Evolutionary conservation across 257 asterid genomes (phyloP), one percentile per base, ranked within the genome.

Genomic region (Salvia rosmarinus): DNA sequence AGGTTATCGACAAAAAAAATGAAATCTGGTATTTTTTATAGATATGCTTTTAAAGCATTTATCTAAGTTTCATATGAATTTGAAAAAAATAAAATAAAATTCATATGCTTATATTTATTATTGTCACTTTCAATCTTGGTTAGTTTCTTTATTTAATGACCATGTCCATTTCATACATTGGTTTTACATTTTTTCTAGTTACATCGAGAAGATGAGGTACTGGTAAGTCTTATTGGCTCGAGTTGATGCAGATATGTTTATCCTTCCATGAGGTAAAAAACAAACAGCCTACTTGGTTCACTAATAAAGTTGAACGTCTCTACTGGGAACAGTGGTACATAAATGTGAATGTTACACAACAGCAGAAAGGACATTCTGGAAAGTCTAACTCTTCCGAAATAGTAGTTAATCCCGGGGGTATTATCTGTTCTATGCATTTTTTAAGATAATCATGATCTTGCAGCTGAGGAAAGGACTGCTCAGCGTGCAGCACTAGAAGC

Each of bases 251-350:
- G 98, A 87, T 95, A 78, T 89, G 94, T 54, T 71, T 95, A 67
- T 88, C 98, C 68, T 95, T 91, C 79, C 91, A 83, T 58, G 99
- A 95, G 81, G 88, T 85, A 0, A 91, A 91, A 78, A 91, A n/a
- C n/a, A n/a, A 85, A 72, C 97, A 95, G 70, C 87, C 92, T 14
- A 81, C 95, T 43, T 91, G 99, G 99, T 95, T 95, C 82, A 79
- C 89, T 34, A 91, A 84, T 78, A 95, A 88, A 80, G 96, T 91
- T 76, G 97, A 95, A 84, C 96, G 88, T 71, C 90, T 78, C 52
- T 74, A 80, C 84, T 95, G 98, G 99, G 99, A 95, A 77, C 90
- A 89, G 13, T 91, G 99, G 98, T 88, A 86, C 74, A 82, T 95
- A 84, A 86, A 89, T 77, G 79, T 95, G 88, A 88, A 85, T 75